These are phyloP conservation scores for Neurospora sp. DNA, from an alignment of 495 filamentous ascomycete species.

Conservation along the genomic window DNA sequence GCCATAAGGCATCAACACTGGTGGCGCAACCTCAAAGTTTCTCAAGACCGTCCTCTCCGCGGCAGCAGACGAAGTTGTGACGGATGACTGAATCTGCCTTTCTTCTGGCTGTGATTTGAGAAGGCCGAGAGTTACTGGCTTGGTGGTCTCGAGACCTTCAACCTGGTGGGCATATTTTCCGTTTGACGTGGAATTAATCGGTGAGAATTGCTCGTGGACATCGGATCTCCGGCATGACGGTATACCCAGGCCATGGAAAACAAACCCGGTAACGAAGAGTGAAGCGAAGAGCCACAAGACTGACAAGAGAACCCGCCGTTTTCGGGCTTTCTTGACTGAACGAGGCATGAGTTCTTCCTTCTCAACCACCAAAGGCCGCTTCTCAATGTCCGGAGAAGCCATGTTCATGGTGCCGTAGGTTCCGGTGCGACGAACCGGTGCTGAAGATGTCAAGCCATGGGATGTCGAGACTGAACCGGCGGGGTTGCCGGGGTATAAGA, in stretches of 20 bases:
- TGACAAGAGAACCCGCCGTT: background rate
- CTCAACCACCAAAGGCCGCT: background rate
- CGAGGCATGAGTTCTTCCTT: background rate
- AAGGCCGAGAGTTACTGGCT: background rate
- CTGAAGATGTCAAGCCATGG: background rate
- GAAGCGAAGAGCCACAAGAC: background rate
- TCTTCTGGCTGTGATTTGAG: background rate
- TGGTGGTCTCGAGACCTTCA: background rate
- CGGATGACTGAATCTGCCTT: background rate
- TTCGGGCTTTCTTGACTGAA: background rate
- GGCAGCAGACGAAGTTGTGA: constrained; percentile 9
- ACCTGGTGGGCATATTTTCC: background rate
- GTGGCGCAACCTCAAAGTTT: constrained; percentile 61
- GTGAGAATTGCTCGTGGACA: background rate
- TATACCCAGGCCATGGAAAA: background rate
- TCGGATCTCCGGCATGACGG: background rate
- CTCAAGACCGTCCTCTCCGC: constrained; percentile 32
- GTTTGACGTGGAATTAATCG: background rate
- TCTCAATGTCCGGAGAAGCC: constrained; percentile 7
- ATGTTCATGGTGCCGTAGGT: constrained; percentile 2
- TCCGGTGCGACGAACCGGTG: background rate
- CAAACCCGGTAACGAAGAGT: background rate
- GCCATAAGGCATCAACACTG: constrained; percentile 42
- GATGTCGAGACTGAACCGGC: background rate
- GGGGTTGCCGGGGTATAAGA: background rate